A percentile compares a stretch with the other conserved stretches of the same genome.
These are phyloP conservation scores for Coniophora puteana DNA, from an alignment of 1,284 basidiomycete genomes.

Conservation along the genomic window DNA sequence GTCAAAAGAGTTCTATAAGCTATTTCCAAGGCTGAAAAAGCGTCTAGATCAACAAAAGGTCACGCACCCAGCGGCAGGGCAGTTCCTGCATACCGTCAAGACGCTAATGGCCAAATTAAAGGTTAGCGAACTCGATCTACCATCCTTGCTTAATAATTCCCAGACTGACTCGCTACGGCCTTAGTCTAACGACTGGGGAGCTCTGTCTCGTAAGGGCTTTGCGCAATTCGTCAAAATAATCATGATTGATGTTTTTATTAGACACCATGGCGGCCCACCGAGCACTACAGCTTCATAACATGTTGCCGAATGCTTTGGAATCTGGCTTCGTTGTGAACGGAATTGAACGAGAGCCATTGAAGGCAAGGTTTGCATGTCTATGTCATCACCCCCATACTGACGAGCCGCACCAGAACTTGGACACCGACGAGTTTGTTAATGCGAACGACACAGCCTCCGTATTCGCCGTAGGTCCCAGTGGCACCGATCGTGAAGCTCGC, in stretches of 20 bases:
- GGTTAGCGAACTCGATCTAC: slow-evolving; percentile 25
- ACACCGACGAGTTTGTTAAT: slow-evolving; percentile 38
- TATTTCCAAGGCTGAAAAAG: slow-evolving; percentile 44
- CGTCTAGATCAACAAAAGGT: slow-evolving; percentile 42
- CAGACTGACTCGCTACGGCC: slow-evolving; percentile 7
- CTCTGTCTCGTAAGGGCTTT: slow-evolving; percentile 49
- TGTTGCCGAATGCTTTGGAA: slow-evolving; percentile 42
- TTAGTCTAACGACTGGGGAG: slow-evolving; percentile 61
- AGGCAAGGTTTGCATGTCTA: slow-evolving; percentile 28
- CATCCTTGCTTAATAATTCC: too few species aligned
- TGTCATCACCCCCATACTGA: background rate
- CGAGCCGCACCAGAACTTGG: slow-evolving; percentile 38
- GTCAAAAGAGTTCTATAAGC: slow-evolving; percentile 50
- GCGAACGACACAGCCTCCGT: slow-evolving; percentile 27
- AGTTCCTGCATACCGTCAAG: slow-evolving; percentile 55
- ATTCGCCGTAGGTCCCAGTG: slow-evolving; percentile 27
- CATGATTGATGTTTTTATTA: slow-evolving; percentile 18
- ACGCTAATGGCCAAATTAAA: slow-evolving; percentile 65
- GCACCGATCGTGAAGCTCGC: slow-evolving; percentile 20
- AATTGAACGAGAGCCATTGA: slow-evolving; percentile 42
- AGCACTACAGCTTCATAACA: slow-evolving; percentile 35
- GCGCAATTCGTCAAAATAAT: background rate
- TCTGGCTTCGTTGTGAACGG: slow-evolving; percentile 43
- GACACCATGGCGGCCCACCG: slow-evolving; percentile 56
- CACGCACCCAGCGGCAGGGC: slow-evolving; percentile 48